phyloP scores from a whole-genome alignment of 2,329 filamentous ascomycete genomes.

The Whalleya microplaca region DNA sequence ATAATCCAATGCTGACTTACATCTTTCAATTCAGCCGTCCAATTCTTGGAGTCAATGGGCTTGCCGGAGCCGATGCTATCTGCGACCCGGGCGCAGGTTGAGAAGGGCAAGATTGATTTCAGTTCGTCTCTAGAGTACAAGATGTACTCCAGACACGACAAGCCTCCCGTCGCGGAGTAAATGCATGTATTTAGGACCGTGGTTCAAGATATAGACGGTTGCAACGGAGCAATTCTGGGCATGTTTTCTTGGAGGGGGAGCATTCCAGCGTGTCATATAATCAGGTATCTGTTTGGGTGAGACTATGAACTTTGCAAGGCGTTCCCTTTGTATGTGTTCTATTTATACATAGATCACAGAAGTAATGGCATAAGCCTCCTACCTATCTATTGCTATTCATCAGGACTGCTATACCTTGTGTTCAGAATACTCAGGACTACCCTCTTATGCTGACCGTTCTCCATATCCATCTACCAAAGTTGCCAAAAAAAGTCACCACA shows the following conservation, averaged over 20 bases:
- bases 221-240: too few species aligned
- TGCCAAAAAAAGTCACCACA: too few species aligned
- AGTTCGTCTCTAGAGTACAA: slow-evolving; percentile 61
- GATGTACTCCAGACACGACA: slow-evolving; percentile 65
- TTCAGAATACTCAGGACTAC: too few species aligned
- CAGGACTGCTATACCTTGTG: too few species aligned
- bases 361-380: background rate
- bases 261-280: background rate
- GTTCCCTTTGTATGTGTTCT: background rate
- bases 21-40: slow-evolving; percentile 47
- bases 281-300: background rate
- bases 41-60: slow-evolving; percentile 68
- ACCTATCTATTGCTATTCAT: background rate
- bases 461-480: too few species aligned
- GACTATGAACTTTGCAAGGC: background rate
- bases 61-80: slow-evolving; percentile 63
- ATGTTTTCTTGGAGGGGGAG: too few species aligned
- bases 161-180: slow-evolving; percentile 46
- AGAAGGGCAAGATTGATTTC: slow-evolving; percentile 62
- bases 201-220: background rate
- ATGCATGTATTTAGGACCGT: background rate
- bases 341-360: background rate
- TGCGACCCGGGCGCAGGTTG: slow-evolving; percentile 62
- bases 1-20: slow-evolving; percentile 6
- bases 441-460: too few species aligned